A percentile compares a stretch with the other conserved stretches of the same genome.
Conservation (phyloP, 495 filamentous ascomycete species). For the Bacidia rubella region DNA sequence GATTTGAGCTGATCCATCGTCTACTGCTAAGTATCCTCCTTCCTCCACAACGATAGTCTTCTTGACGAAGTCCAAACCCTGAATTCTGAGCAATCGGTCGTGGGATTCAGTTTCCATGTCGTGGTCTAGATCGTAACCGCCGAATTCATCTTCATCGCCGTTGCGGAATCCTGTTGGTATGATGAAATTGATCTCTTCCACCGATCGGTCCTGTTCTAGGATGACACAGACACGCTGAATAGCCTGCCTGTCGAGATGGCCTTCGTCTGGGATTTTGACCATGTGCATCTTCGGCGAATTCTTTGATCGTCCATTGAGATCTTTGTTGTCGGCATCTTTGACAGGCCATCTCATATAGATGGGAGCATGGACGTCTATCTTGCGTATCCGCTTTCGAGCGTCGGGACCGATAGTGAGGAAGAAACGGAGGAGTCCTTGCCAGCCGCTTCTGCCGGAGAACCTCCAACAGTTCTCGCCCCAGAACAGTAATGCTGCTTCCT, state of each 20-base stretch:
- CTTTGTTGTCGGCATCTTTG: conserved; percentile 12
- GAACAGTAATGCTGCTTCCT: conserved; percentile 11
- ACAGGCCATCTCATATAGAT: conserved; percentile 15
- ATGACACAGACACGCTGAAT: conserved; percentile 13
- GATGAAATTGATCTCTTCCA: conserved; percentile 17
- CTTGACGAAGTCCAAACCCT: conserved; percentile 14
- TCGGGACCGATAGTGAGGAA: conserved; percentile 16
- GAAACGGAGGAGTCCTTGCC: conserved; percentile 17
- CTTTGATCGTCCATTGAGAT: conserved; percentile 16
- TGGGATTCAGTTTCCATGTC: conserved; percentile 14
- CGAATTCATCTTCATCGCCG: conserved; percentile 14
- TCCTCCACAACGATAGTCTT: conserved; percentile 14
- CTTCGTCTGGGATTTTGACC: conserved; percentile 14
- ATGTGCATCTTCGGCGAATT: conserved; percentile 17
- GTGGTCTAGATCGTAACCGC: conserved; percentile 15
- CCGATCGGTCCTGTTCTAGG: conserved; percentile 9
- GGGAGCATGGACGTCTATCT: conserved; percentile 14
- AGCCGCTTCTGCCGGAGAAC: conserved; percentile 15
- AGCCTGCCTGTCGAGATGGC: conserved; percentile 13
- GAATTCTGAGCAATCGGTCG: conserved; percentile 7
- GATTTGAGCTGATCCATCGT: conserved; percentile 12
- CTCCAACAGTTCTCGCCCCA: conserved; percentile 14
- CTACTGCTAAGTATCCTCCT: conserved; percentile 14
- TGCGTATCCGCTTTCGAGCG: conserved; percentile 12
- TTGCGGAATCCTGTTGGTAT: conserved; percentile 14